A percentile compares a stretch with the other conserved stretches of the same genome.
These are phyloP conservation scores for Gossypium schwendimanii DNA, from an alignment of 441 rosid species.

Conservation along the genomic window DNA sequence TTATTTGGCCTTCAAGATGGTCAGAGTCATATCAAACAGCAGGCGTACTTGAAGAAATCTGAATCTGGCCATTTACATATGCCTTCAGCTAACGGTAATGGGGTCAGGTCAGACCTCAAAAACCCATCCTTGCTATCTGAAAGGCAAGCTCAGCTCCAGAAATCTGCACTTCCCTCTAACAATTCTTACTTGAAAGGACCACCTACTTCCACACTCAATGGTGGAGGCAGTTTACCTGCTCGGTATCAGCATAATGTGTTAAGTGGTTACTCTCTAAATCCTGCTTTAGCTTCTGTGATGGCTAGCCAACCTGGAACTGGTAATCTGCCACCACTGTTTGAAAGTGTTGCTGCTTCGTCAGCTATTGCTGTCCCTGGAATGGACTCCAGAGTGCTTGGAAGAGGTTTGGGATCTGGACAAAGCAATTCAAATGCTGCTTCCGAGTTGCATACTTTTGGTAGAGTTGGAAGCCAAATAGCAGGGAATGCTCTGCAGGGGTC, in stretches of 20 bases:
- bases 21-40: constrained; percentile 45
- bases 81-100: constrained; percentile 39
- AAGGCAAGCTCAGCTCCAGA: constrained; percentile 41
- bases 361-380: constrained; percentile 53
- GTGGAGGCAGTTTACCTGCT: constrained; percentile 42
- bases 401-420: constrained; percentile 46
- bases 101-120: constrained; percentile 32
- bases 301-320: constrained; percentile 56
- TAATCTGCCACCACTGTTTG: constrained; percentile 60
- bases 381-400: constrained; percentile 57
- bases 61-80: constrained; percentile 45
- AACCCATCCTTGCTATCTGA: constrained; percentile 29
- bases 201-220: constrained; percentile 44
- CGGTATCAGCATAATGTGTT: constrained; percentile 62
- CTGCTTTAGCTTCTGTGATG: constrained; percentile 58
- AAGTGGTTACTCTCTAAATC: constrained; percentile 50
- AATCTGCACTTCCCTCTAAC: constrained; percentile 27
- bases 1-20: constrained; percentile 49
- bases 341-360: constrained; percentile 58
- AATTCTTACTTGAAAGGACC: constrained; percentile 57
- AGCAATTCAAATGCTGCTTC: constrained; percentile 29
- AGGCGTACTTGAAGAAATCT: constrained; percentile 36
- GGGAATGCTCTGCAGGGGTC: constrained; percentile 55
- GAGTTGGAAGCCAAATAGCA: constrained; percentile 41
- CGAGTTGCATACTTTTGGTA: constrained; percentile 40